Evolutionary conservation across 2,329 filamentous ascomycete species (phyloP).

Genomic region (Trichoderma sp.): DNA sequence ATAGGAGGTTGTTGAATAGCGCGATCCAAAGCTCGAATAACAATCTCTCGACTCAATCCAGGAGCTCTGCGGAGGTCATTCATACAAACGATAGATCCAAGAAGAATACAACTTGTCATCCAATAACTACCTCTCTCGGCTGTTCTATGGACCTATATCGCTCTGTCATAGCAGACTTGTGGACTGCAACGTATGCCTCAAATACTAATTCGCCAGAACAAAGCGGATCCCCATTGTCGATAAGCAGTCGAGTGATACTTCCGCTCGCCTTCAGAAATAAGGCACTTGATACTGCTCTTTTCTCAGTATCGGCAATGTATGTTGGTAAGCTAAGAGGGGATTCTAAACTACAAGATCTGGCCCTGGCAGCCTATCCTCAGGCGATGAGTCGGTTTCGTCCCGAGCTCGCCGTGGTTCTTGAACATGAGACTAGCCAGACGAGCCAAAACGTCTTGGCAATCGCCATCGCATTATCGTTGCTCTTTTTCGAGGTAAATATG

Average conservation of each 20-base stretch:
- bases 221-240: background rate
- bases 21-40: background rate
- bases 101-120: background rate
- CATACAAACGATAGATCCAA: background rate
- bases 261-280: background rate
- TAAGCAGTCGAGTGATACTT: background rate
- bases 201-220: background rate
- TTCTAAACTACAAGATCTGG: background rate
- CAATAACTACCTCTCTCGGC: background rate
- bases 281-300: background rate
- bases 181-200: background rate
- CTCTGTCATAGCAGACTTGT: background rate
- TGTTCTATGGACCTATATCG: conserved; percentile 1
- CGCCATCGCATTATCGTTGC: background rate
- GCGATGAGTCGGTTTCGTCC: background rate
- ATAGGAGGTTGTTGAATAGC: background rate
- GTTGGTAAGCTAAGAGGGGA: background rate
- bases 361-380: background rate
- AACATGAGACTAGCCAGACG: no score
- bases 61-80: no score
- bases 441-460: background rate
- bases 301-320: background rate
- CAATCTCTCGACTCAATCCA: background rate
- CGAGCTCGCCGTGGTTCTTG: background rate
- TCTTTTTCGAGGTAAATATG: background rate